These are phyloP conservation scores for Takakia lepidozioides DNA, from an alignment of 225 moss, liverwort and hornwort species.

Conservation along the genomic window DNA sequence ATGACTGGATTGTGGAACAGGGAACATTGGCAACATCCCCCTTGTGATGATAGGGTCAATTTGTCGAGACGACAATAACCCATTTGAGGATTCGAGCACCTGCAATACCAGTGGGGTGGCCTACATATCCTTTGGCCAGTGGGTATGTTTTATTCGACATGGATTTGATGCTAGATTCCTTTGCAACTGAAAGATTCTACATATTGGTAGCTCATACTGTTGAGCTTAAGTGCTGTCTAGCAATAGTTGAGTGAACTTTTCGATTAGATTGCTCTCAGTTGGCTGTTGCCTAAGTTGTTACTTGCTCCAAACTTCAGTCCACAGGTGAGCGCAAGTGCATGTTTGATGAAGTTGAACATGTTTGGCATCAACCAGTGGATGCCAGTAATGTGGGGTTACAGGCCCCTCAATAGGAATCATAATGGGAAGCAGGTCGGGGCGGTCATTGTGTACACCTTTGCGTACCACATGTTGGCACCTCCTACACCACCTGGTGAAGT, in stretches of 20 bases:
- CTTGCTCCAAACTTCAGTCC: too few species aligned
- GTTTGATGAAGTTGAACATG: too few species aligned
- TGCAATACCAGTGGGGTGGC: conserved; percentile 73
- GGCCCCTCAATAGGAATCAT: too few species aligned
- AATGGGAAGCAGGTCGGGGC: conserved; percentile 83
- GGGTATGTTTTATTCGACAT: conserved; percentile 38
- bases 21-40: conserved; percentile 90
- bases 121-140: conserved; percentile 91
- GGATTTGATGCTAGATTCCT: neutral
- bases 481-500: conserved; percentile 18
- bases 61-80: conserved; percentile 59
- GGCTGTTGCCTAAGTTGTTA: too few species aligned
- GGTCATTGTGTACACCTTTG: conserved; percentile 88
- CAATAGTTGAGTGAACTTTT: too few species aligned
- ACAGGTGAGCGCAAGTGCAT: too few species aligned
- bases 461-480: conserved; percentile 76
- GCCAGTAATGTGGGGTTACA: neutral
- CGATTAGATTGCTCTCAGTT: too few species aligned
- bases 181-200: neutral
- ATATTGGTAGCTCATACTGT: too few species aligned
- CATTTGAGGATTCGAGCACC: conserved; percentile 51
- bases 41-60: conserved; percentile 83
- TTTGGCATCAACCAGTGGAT: neutral
- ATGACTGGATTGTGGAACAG: too few species aligned
- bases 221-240: too few species aligned